Conservation (phyloP, 345 rosid species). For the Salix viminalis region DNA sequence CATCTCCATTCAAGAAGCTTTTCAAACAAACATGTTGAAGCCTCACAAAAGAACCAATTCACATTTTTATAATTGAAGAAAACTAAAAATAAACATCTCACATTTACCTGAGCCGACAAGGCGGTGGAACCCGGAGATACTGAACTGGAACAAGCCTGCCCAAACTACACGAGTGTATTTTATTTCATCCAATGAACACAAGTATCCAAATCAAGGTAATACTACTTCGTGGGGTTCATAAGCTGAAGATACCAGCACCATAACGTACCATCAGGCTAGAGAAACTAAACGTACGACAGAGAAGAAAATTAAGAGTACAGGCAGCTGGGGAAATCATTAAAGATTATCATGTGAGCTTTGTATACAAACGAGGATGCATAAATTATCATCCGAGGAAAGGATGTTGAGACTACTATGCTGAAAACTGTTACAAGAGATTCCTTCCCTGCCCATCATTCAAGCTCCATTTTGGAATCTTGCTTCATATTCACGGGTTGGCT, state of each 20-base stretch:
- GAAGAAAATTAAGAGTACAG: background rate
- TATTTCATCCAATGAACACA: background rate
- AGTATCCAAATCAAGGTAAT: background rate
- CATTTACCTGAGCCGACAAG: background rate
- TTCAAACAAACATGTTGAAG: background rate
- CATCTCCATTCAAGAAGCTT: background rate
- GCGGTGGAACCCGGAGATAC: background rate
- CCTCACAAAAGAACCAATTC: background rate
- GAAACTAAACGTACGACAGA: background rate
- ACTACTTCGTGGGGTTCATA: background rate
- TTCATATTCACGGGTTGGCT: background rate
- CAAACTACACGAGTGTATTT: background rate
- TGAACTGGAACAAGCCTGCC: background rate
- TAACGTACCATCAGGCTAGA: background rate
- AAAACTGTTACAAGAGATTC: background rate
- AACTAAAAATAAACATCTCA: background rate
- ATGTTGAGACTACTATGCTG: background rate
- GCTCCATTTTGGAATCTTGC: background rate
- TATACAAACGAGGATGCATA: too few relatives aligned
- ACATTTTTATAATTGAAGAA: background rate
- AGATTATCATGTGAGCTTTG: background rate
- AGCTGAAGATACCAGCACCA: background rate
- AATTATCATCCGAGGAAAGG: too few relatives aligned
- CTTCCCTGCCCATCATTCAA: background rate
- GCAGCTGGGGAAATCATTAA: background rate